Evolutionary conservation across 2,329 filamentous ascomycete species (phyloP).

Genomic region (Trichoderma asperellum): DNA sequence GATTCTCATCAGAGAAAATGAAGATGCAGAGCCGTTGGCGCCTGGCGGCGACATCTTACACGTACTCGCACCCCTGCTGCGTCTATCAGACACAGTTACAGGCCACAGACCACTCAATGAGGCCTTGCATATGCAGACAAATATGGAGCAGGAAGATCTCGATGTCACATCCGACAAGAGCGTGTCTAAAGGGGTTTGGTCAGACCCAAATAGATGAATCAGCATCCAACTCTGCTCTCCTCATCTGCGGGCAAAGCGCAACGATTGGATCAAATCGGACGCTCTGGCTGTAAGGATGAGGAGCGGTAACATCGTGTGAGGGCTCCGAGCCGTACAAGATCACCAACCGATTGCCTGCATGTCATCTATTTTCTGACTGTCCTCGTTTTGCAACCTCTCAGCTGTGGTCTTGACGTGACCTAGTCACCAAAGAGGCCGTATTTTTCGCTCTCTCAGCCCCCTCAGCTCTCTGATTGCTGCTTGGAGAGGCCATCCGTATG

Average conservation of each 20-base stretch:
- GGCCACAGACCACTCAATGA: not conserved
- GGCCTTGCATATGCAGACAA: constrained; percentile 16
- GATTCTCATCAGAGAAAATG: not conserved
- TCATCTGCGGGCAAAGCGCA: not conserved
- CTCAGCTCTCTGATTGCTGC: not conserved
- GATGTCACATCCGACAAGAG: constrained; percentile 26
- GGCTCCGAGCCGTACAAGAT: constrained; percentile 5
- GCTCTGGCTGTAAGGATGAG: not conserved
- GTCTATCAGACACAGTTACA: constrained; percentile 12
- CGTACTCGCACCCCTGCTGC: not conserved
- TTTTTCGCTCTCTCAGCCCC: not conserved
- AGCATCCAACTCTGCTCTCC: constrained; percentile 2
- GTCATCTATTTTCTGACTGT: not conserved
- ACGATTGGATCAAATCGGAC: not conserved
- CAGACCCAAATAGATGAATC: constrained; percentile 1
- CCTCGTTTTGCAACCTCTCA: not conserved
- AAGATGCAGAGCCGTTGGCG: not conserved
- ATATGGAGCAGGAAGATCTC: constrained; percentile 21
- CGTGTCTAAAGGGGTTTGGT: not conserved
- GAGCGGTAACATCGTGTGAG: not conserved
- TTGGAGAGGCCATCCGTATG: not conserved
- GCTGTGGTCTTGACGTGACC: not conserved
- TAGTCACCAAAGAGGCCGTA: not conserved
- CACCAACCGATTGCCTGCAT: constrained; percentile 3
- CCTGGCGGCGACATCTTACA: not conserved